phyloP scores from a whole-genome alignment of 495 filamentous ascomycete genomes.

The Penicillium goetzii region DNA sequence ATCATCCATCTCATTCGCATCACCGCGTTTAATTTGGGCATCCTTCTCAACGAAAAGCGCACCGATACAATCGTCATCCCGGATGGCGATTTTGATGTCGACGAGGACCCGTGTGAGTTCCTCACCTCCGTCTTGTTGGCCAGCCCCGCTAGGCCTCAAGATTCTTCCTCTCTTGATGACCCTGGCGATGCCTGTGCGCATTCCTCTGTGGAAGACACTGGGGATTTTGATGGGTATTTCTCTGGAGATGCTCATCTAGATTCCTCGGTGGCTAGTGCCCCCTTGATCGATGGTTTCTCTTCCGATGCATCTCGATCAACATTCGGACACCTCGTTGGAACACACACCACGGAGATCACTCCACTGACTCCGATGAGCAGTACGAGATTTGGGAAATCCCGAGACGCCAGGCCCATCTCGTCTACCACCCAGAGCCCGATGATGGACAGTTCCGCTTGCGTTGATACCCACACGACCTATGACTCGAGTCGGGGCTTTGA shows the following conservation, averaged over 20 bases:
- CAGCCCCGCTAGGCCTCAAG: background rate
- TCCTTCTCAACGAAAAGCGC: constrained; percentile 21
- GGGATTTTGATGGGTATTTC: background rate
- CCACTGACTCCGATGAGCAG: background rate
- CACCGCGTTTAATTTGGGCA: constrained; percentile 15
- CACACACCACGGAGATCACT: background rate
- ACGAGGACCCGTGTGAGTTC: background rate
- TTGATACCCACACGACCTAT: background rate
- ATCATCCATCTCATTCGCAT: constrained; percentile 26
- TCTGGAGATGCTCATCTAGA: no score
- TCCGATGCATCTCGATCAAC: background rate
- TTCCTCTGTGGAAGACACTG: background rate
- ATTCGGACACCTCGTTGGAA: background rate
- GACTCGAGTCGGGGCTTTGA: background rate
- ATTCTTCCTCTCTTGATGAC: background rate
- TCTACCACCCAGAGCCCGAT: background rate
- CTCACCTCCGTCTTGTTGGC: background rate
- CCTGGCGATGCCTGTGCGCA: background rate
- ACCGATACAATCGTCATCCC: background rate
- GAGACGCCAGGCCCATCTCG: background rate
- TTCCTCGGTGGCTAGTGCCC: background rate
- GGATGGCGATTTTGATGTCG: background rate
- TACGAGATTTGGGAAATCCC: background rate
- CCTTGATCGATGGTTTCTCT: background rate
- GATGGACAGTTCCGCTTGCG: background rate